These are phyloP conservation scores for Cutaneotrichosporon spelunceum DNA, from an alignment of 1,284 basidiomycete species.

Conservation along the genomic window DNA sequence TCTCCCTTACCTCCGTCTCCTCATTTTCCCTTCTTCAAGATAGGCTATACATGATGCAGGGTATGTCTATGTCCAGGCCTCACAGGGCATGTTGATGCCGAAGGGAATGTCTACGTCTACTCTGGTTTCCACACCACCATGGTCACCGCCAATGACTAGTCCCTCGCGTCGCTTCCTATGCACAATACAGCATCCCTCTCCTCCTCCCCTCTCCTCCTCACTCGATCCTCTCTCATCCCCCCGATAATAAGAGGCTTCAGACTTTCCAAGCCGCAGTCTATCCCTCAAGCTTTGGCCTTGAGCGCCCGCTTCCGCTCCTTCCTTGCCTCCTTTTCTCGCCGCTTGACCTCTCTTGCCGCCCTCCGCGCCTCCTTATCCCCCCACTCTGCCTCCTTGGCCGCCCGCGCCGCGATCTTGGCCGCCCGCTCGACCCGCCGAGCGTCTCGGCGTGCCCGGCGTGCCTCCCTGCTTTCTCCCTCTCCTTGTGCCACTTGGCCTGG, in stretches of 20 bases:
- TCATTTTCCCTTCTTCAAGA: neutral
- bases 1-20: no score
- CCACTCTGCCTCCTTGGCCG: neutral
- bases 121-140: no score
- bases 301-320: neutral
- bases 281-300: neutral
- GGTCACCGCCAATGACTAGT: no score
- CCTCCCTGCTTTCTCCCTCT: conserved; percentile 6
- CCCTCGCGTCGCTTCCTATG: no score
- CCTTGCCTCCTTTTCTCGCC: neutral
- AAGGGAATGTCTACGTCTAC: neutral
- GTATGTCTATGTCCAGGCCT: neutral
- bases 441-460: neutral
- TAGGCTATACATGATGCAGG: neutral
- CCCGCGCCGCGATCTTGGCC: conserved; percentile 4
- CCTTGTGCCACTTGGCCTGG: no score
- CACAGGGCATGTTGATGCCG: no score
- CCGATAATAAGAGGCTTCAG: no score
- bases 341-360: neutral
- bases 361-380: conserved; percentile 2
- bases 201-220: no score
- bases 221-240: no score
- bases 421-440: conserved; percentile 1
- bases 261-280: no score
- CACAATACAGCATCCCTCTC: no score